Conservation (phyloP, 2,329 filamentous ascomycete genomes). For the Bretziella fagacearum region DNA sequence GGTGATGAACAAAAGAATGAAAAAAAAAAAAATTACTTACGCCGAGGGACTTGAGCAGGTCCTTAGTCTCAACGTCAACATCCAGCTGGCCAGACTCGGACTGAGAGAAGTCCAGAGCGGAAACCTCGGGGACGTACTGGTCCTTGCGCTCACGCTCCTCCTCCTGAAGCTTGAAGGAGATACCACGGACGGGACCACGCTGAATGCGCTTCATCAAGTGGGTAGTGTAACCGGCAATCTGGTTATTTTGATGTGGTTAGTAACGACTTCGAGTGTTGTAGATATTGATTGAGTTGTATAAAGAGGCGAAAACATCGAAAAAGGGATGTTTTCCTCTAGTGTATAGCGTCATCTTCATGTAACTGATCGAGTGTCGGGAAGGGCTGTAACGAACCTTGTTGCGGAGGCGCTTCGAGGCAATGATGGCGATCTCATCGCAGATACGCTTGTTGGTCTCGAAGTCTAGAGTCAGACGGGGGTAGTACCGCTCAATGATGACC, state of each 20-base stretch:
- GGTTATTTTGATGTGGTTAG: conserved; percentile 3
- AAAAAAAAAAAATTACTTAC: conserved; percentile 42
- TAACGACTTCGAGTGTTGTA: background rate
- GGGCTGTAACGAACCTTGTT: conserved; percentile 63
- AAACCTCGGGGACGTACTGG: conserved; percentile 98
- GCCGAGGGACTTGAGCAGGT: conserved; percentile 94
- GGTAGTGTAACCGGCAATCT: conserved; percentile 98
- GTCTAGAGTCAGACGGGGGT: conserved; percentile 95
- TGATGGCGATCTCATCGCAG: conserved; percentile 99
- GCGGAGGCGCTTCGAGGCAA: conserved; percentile 94
- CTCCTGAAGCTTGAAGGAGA: conserved; percentile 99
- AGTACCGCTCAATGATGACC: conserved; percentile 98
- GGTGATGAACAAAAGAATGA: background rate
- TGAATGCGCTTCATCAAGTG: conserved; percentile 99
- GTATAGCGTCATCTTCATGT: background rate
- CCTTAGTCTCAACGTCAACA: conserved; percentile 95
- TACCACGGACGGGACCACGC: conserved; percentile 96
- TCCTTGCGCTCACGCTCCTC: conserved; percentile 99
- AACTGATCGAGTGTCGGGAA: background rate
- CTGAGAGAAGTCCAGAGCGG: conserved; percentile 94
- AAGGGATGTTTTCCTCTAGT: too few species aligned
- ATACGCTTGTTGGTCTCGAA: conserved; percentile 99
- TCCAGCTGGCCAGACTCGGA: conserved; percentile 86
- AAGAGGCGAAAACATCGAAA: too few species aligned
- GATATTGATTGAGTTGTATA: background rate